Percentiles rank a stretch among this genome's conserved stretches.
These are phyloP conservation scores for Immersiella caudata DNA, from an alignment of 495 filamentous ascomycete species.

Conservation along the genomic window DNA sequence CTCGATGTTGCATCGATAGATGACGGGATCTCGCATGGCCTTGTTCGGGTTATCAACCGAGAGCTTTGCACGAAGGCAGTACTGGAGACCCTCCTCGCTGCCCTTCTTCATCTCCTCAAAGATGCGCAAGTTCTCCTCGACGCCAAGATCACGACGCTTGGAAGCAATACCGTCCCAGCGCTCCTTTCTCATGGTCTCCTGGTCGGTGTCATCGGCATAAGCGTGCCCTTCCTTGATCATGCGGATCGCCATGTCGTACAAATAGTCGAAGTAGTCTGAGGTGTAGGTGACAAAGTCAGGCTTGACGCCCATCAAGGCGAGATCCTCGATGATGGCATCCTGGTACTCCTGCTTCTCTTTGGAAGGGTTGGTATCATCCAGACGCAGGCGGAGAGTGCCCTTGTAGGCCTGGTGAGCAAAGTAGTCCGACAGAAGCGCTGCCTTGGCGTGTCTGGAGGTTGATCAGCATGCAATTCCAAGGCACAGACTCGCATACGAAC, in stretches of 20 bases:
- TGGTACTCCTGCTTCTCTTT: slow-evolving; percentile 95
- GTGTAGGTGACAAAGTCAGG: slow-evolving; percentile 79
- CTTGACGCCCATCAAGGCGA: slow-evolving; percentile 82
- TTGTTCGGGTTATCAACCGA: slow-evolving; percentile 82
- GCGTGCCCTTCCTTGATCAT: slow-evolving; percentile 85
- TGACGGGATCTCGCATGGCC: slow-evolving; percentile 87
- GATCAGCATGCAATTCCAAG: background rate
- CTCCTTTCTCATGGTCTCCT: slow-evolving; percentile 82
- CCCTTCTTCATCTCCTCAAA: slow-evolving; percentile 91
- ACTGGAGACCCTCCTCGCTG: slow-evolving; percentile 70
- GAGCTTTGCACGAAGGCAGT: slow-evolving; percentile 90
- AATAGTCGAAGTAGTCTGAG: slow-evolving; percentile 86
- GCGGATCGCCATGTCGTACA: slow-evolving; percentile 74
- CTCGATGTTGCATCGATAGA: slow-evolving; percentile 85
- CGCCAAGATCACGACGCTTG: slow-evolving; percentile 70
- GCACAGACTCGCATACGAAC: background rate
- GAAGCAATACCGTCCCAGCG: slow-evolving; percentile 75
- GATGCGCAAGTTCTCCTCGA: slow-evolving; percentile 76
- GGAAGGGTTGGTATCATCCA: slow-evolving; percentile 92
- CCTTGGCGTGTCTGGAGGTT: slow-evolving; percentile 76
- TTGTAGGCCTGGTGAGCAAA: slow-evolving; percentile 89
- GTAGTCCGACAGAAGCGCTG: slow-evolving; percentile 89
- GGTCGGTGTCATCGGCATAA: slow-evolving; percentile 87
- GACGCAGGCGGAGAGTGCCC: slow-evolving; percentile 78
- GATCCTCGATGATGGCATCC: slow-evolving; percentile 84